Evolutionary conservation across 495 filamentous ascomycete species (phyloP), one percentile per base, ranked within the genome.

Genomic region (Penicillium canescens): DNA sequence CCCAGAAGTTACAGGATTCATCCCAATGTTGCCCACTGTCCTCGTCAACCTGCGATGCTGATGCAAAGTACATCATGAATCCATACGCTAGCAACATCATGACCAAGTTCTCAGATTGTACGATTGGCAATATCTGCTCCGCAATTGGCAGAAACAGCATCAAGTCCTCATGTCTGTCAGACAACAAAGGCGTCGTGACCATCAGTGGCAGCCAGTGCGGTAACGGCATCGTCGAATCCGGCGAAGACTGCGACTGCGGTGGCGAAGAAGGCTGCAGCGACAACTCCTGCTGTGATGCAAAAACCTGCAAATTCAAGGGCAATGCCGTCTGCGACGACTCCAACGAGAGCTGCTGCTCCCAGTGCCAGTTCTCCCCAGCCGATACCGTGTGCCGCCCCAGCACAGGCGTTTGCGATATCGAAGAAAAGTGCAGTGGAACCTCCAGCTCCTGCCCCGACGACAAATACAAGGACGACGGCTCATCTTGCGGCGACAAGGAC

Each of bases 171-270:
- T 98, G 95, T 73, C 76, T 98, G 16, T 83, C 82, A 12, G 84
- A 88, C 63, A 98, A 98, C 71, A 82, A 82, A 56, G 86, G 86
- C 52, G 85, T 98, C 14, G 77, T 78, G n/a, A 93, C 89, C n/a
- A 89, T 95, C 65, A 89, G 85, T 1, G 88, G 88, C 59, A 86
- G 86, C 52, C 85, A 90, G 62, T 98, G 94, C 66, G 94, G 94
- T 44, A 98, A 98, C 69, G 94, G 94, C 41, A 98, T 98, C 55
- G 95, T 98, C 37, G 94, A 98, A 69, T 70, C 79, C 9, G 94
- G 90, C 56, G 94, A 98, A 70, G 88, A 98, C 13, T 98, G 94
- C 70, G 94, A 98, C 72, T 98, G 94, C 63, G 95, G 94, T 47
- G 94, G 92, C 38, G 67, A 68, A 6, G 71, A 74, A 28, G 81